Conservation (phyloP, 116 monocot species). For the Phalaenopsis hybrid region DNA sequence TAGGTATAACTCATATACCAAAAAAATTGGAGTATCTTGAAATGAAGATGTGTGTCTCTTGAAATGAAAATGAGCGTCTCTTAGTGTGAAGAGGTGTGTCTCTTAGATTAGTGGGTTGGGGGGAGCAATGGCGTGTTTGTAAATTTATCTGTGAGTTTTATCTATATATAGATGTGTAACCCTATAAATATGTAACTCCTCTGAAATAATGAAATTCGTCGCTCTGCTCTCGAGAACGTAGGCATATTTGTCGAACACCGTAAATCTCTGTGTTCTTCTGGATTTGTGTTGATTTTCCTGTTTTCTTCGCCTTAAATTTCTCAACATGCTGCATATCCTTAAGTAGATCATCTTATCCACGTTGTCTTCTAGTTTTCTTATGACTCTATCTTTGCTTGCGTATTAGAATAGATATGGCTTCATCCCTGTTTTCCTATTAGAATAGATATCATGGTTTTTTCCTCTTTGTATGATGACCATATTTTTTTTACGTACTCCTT, state of each 20-base stretch:
- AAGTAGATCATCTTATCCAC: not conserved
- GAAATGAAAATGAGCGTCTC: too few species aligned
- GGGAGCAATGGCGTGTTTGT: too few species aligned
- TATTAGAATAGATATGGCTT: not conserved
- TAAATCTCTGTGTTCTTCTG: not conserved
- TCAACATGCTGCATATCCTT: not conserved
- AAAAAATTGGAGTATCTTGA: too few species aligned
- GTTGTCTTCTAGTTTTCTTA: not conserved
- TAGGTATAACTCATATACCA: too few species aligned
- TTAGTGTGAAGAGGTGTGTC: too few species aligned
- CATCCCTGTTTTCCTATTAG: not conserved
- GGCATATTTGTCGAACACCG: slow-evolving; percentile 6
- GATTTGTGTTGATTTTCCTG: too few species aligned
- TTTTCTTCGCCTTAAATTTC: too few species aligned
- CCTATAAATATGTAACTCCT: too few species aligned
- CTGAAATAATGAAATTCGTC: too few species aligned
- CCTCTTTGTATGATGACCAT: not conserved
- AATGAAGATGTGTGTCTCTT: too few species aligned
- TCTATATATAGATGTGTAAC: not conserved
- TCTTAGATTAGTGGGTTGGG: too few species aligned
- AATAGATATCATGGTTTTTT: not conserved
- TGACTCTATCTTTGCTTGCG: not conserved
- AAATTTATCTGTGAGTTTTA: not conserved
- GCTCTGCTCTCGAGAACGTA: slow-evolving; percentile 24
- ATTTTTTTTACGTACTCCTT: not conserved